A percentile compares a stretch with the other conserved stretches of the same genome.
These are phyloP conservation scores for Neurospora cerealis DNA, from an alignment of 495 filamentous ascomycete species.

Conservation along the genomic window DNA sequence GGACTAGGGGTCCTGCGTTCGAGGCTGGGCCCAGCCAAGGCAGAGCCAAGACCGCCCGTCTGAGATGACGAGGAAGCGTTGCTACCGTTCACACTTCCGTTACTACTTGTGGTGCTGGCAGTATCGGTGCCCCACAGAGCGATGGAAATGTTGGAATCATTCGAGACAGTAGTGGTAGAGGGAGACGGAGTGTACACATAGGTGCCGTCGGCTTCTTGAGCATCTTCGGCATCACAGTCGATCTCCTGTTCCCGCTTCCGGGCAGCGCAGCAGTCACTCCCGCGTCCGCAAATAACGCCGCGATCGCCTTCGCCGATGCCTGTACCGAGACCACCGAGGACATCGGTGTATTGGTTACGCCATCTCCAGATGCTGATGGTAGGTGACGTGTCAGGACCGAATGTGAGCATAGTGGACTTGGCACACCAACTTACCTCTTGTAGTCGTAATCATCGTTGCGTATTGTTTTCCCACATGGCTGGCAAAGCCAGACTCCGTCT, in stretches of 20 bases:
- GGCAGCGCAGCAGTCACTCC: constrained; percentile 56
- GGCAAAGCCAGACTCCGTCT: constrained; percentile 66
- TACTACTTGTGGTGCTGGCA: background rate
- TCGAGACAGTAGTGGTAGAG: background rate
- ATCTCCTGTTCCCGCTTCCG: constrained; percentile 68
- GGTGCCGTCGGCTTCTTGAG: constrained; percentile 22
- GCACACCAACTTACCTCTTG: constrained; percentile 28
- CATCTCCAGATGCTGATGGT: constrained; percentile 69
- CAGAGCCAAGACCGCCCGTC: background rate
- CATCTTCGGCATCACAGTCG: constrained; percentile 64
- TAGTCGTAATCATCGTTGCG: constrained; percentile 64
- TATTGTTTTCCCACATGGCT: constrained; percentile 62
- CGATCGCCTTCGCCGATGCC: constrained; percentile 83
- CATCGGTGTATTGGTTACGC: constrained; percentile 75
- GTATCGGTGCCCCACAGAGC: constrained; percentile 1
- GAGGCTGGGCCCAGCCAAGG: constrained; percentile 4
- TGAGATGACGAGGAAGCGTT: background rate
- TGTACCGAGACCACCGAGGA: constrained; percentile 69
- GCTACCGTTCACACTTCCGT: background rate
- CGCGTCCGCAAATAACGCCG: constrained; percentile 74
- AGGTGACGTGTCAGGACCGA: background rate
- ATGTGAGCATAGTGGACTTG: too few species aligned
- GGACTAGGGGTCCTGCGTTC: constrained; percentile 30
- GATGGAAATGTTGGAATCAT: background rate
- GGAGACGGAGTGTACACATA: background rate